These are phyloP conservation scores for Mucor velutinosus DNA, from an alignment of 371 early-diverging fungal species.

Conservation along the genomic window DNA sequence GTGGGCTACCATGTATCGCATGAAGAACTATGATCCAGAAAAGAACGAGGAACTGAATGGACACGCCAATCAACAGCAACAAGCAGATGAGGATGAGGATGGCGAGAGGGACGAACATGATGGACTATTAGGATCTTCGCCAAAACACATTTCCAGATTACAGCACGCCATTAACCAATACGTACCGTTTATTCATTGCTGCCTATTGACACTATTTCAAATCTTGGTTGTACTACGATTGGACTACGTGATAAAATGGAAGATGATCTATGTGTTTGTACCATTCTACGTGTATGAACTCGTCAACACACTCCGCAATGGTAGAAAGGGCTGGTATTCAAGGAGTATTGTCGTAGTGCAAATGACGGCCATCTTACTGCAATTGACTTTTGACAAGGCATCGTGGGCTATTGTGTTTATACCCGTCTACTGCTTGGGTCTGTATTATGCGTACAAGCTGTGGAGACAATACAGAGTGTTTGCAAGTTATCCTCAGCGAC, in stretches of 20 bases:
- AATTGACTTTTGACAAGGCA: slow-evolving; percentile 28
- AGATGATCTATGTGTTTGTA: slow-evolving; percentile 34
- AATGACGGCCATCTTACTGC: slow-evolving; percentile 49
- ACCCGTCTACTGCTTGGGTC: slow-evolving; percentile 71
- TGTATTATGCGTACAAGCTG: slow-evolving; percentile 56
- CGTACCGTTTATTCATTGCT: slow-evolving; percentile 29
- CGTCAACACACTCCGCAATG: slow-evolving; percentile 37
- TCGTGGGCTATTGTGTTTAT: slow-evolving; percentile 77
- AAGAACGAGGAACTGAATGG: slow-evolving; percentile 10
- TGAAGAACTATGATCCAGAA: slow-evolving; percentile 18
- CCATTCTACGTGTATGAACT: slow-evolving; percentile 70
- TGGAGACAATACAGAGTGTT: slow-evolving; percentile 46
- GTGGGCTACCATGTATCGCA: slow-evolving; percentile 37
- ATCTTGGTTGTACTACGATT: slow-evolving; percentile 49
- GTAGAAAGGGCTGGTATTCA: slow-evolving; percentile 4
- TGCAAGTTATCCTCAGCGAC: slow-evolving; percentile 45
- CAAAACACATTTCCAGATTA: neutral
- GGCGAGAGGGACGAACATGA: slow-evolving; percentile 24
- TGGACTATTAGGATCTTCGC: slow-evolving; percentile 7
- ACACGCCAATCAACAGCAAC: slow-evolving; percentile 1
- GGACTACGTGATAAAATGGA: slow-evolving; percentile 49
- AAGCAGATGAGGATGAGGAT: slow-evolving; percentile 33
- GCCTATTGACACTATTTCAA: slow-evolving; percentile 49
- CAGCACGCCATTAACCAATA: slow-evolving; percentile 9
- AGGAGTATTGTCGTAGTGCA: neutral